Conservation (phyloP, 164 flowering plant genomes). For the Vitis labrusca region DNA sequence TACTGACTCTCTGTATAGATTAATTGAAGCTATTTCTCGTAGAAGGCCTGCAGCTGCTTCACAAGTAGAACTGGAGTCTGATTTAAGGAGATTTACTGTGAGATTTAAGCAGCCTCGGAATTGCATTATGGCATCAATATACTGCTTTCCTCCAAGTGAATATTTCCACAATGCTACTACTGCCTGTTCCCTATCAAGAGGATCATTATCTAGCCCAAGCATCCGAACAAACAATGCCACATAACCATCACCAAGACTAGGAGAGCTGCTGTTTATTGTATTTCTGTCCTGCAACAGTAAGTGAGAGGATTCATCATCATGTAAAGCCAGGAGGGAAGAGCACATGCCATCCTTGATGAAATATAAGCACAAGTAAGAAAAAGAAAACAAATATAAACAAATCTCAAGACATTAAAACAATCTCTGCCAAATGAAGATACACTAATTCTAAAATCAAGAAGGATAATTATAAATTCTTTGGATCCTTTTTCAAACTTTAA, state of each 20-base stretch:
- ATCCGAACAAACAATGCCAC: slow-evolving; percentile 74
- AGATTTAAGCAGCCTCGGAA: slow-evolving; percentile 72
- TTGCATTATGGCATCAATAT: slow-evolving; percentile 66
- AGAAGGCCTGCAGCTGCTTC: slow-evolving; percentile 93
- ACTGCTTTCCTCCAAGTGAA: slow-evolving; percentile 72
- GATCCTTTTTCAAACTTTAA: background rate
- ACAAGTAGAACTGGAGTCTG: slow-evolving; percentile 62
- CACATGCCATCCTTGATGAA: background rate
- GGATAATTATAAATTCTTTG: background rate
- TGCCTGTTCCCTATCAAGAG: slow-evolving; percentile 80
- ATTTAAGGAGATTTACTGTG: slow-evolving; percentile 60
- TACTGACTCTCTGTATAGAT: slow-evolving; percentile 55
- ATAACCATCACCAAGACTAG: slow-evolving; percentile 50
- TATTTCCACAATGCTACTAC: slow-evolving; percentile 78
- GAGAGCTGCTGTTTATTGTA: slow-evolving; percentile 21
- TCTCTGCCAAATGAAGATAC: no score
- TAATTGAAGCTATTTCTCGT: slow-evolving; percentile 57
- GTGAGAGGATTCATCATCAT: background rate
- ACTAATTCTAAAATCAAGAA: no score
- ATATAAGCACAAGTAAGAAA: background rate
- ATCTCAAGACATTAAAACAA: background rate
- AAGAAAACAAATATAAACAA: background rate
- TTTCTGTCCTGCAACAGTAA: slow-evolving; percentile 41
- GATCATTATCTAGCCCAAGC: slow-evolving; percentile 85
- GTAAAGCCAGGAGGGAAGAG: background rate